Evolutionary conservation across 2,329 filamentous ascomycete species (phyloP).

Genomic region (Fusarium neocosmosporiellum): DNA sequence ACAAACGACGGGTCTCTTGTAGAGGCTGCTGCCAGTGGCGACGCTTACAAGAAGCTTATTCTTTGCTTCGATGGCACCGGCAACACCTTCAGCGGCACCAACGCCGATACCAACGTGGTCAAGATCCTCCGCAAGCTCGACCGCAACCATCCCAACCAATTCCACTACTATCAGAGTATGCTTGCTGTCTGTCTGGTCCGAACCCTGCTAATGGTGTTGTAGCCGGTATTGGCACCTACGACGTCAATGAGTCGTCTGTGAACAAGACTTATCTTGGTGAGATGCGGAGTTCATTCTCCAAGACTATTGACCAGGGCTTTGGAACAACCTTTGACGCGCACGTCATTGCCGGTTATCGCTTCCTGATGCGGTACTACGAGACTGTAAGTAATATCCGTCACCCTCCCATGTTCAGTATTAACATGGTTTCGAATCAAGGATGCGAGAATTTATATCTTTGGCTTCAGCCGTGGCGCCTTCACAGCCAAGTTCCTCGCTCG

Average conservation of each 20-base stretch:
- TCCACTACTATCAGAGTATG: slow-evolving; percentile 62
- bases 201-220: not conserved
- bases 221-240: slow-evolving; percentile 63
- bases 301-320: slow-evolving; percentile 56
- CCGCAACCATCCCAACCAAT: slow-evolving; percentile 55
- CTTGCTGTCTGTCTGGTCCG: not conserved
- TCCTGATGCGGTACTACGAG: slow-evolving; percentile 65
- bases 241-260: slow-evolving; percentile 55
- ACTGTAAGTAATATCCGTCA: slow-evolving; percentile 39
- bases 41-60: slow-evolving; percentile 52
- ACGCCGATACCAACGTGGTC: slow-evolving; percentile 64
- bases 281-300: slow-evolving; percentile 50
- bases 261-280: slow-evolving; percentile 51
- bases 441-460: slow-evolving; percentile 65
- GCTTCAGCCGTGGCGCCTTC: slow-evolving; percentile 65
- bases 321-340: slow-evolving; percentile 62
- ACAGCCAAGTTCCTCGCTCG: slow-evolving; percentile 63
- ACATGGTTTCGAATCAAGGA: slow-evolving; percentile 43
- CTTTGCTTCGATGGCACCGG: slow-evolving; percentile 63
- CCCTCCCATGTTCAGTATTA: not conserved
- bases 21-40: not conserved
- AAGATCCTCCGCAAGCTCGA: slow-evolving; percentile 62
- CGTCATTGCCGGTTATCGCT: slow-evolving; percentile 63
- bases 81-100: slow-evolving; percentile 58
- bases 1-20: not conserved